Base-by-base conservation (phyloP, 306 rosid genomes). In the Prosopis cineraria region DNA sequence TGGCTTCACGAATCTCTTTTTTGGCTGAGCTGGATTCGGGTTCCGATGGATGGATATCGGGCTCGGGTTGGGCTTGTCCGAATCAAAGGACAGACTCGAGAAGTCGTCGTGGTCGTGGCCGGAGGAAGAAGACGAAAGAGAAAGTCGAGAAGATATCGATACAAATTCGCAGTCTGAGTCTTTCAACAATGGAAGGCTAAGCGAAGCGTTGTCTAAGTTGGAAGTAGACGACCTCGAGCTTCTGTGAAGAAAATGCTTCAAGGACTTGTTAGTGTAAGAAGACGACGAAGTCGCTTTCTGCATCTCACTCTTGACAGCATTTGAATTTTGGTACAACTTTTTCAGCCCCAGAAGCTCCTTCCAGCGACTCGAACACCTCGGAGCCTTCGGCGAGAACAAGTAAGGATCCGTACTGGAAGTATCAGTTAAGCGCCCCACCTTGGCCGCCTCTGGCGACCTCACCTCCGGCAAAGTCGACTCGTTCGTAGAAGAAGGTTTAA, bases 341-440 rank as follows among this genome's bases (percentile, higher is more conserved):
- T 91, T 96, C 14, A 93, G 48, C 43, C 98, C 96, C 34, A 96
- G 60, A 0, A 96, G 84, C 80, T 96, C 98, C 44, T 88, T 96
- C 99, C 98, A 93, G 65, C 96, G 89, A 81, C 96, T 91, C 3
- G 99, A 91, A 41, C 98, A 96, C n/a, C 98, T 85, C n/a, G 98
- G 99, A 0, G 98, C 99, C 80, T 96, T 96, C 0, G 99, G 98
- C 3, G 97, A 96, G 79, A 93, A 96, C 76, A 91, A 62, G 80
- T 83, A 88, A 0, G 90, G 89, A 9, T 96, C 98, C 0, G 85
- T 10, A 16, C 81, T 20, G 12, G 85, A 50, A 9, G 74, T 16
- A 9, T 85, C 90, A 3, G 41, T 30, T 53, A 86, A 64, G 71
- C 91, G 87, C 68, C 70, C 64, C 12, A 47, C 36, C 72, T 78